Conservation (phyloP, 768 basidiomycete species). For the Solioccasus polychromus region DNA sequence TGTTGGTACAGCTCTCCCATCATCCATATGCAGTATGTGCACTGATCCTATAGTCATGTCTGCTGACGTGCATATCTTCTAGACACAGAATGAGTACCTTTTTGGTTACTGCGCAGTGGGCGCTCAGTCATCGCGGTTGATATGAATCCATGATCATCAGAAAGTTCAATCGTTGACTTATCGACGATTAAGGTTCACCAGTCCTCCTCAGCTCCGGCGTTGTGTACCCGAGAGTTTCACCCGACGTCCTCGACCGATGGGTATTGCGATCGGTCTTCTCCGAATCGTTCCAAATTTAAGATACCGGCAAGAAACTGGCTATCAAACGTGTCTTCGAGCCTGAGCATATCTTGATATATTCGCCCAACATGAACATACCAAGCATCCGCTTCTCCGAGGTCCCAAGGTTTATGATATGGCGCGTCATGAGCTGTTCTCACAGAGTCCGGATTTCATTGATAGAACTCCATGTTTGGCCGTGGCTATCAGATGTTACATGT, state of each 20-base stretch:
- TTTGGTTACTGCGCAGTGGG: no score
- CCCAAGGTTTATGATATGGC: not conserved
- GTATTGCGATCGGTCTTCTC: constrained; percentile 2
- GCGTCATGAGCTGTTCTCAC: not conserved
- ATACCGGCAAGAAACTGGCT: not conserved
- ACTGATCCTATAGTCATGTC: not conserved
- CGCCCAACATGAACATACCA: not conserved
- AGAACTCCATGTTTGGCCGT: not conserved
- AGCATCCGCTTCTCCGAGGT: constrained; percentile 12
- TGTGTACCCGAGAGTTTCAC: not conserved
- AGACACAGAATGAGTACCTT: not conserved
- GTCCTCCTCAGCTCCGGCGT: no score
- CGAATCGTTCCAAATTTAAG: constrained; percentile 1
- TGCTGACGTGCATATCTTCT: not conserved
- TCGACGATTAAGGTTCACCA: no score
- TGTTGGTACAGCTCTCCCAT: no score
- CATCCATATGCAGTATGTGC: no score
- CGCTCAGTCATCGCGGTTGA: not conserved
- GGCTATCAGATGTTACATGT: not conserved
- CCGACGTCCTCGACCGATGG: constrained; percentile 5
- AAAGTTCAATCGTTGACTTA: no score
- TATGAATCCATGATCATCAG: no score
- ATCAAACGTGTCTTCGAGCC: not conserved
- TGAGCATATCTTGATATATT: not conserved
- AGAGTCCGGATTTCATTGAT: not conserved